phyloP scores from a whole-genome alignment of 2,329 filamentous ascomycete genomes.

The Bipolaris victoriae region DNA sequence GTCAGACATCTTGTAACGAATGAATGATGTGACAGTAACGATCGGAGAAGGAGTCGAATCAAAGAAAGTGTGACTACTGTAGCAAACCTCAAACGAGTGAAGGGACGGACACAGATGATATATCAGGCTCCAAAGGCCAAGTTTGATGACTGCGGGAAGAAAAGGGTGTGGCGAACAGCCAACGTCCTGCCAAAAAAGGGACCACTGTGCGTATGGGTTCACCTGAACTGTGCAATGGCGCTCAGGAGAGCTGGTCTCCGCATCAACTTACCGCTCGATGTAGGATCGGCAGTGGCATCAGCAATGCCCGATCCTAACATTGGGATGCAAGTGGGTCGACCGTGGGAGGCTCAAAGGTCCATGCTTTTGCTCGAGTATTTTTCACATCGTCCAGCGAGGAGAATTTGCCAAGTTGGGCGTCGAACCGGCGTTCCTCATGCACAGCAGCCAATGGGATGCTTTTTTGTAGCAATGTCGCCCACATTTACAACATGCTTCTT shows the following conservation, averaged over 20 bases:
- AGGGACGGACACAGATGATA: constrained; percentile 12
- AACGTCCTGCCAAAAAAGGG: constrained; percentile 7
- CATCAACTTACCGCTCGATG: constrained; percentile 3
- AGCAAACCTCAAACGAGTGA: constrained; percentile 5
- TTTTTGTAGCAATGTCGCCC: constrained; percentile 7
- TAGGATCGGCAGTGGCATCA: constrained; percentile 15
- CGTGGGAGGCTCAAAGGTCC: constrained; percentile 7
- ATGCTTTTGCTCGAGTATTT: constrained; percentile 9
- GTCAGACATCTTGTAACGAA: constrained; percentile 33
- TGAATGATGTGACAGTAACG: constrained; percentile 14
- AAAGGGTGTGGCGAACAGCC: constrained; percentile 6
- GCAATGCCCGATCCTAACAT: constrained; percentile 6
- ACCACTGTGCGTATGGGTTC: constrained; percentile 9
- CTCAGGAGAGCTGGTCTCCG: constrained; percentile 7
- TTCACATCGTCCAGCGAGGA: constrained; percentile 1
- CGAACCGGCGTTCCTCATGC: constrained; percentile 1
- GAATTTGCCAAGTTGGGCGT: constrained; percentile 10
- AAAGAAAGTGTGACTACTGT: constrained; percentile 35
- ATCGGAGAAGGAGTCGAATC: constrained; percentile 23
- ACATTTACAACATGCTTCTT: constrained; percentile 4
- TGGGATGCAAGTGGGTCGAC: constrained; percentile 9
- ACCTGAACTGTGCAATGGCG: constrained; percentile 9
- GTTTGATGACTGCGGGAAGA: constrained; percentile 2
- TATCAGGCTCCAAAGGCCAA: constrained; percentile 1
- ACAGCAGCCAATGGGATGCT: constrained; percentile 6